A percentile compares a stretch with the other conserved stretches of the same genome.
These are phyloP conservation scores for Hydnum rufescens DNA, from an alignment of 768 basidiomycete genomes.

Conservation along the genomic window DNA sequence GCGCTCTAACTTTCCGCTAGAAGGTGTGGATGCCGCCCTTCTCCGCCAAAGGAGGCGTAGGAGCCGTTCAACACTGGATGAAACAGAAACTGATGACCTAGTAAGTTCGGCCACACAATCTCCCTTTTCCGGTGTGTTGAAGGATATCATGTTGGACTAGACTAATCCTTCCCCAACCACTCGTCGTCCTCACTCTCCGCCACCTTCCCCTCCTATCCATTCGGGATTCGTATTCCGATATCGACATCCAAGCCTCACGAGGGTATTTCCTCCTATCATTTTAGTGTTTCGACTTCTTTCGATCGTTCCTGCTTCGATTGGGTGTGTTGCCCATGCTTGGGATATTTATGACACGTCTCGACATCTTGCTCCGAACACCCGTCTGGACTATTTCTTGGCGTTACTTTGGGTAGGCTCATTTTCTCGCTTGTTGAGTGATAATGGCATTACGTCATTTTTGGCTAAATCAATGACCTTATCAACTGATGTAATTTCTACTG, in stretches of 20 bases:
- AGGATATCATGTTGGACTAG: too few species aligned
- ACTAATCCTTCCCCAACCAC: too few species aligned
- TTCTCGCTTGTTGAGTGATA: neutral
- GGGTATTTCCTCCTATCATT: constrained; percentile 6
- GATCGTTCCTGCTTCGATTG: constrained; percentile 20
- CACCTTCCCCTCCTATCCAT: neutral
- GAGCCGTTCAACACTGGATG: too few species aligned
- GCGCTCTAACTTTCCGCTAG: too few species aligned
- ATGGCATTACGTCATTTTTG: neutral
- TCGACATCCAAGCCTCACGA: neutral
- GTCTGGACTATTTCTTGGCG: constrained; percentile 46
- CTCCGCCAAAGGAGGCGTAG: too few species aligned
- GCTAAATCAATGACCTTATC: constrained; percentile 3
- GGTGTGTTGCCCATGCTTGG: constrained; percentile 42
- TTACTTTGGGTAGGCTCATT: constrained; percentile 42
- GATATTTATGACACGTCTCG: constrained; percentile 19
- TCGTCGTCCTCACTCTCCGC: neutral
- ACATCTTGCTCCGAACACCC: constrained; percentile 9
- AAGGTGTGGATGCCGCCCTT: too few species aligned
- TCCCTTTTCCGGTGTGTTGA: too few species aligned
- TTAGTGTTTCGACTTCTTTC: constrained; percentile 9
- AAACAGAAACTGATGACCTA: too few species aligned
- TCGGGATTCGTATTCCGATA: neutral
- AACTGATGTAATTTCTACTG: neutral
- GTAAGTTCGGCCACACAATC: too few species aligned